Evolutionary conservation across 2,329 filamentous ascomycete genomes (phyloP), one percentile per base, ranked within the genome.

Genomic region (Cladophialophora carrionii): DNA sequence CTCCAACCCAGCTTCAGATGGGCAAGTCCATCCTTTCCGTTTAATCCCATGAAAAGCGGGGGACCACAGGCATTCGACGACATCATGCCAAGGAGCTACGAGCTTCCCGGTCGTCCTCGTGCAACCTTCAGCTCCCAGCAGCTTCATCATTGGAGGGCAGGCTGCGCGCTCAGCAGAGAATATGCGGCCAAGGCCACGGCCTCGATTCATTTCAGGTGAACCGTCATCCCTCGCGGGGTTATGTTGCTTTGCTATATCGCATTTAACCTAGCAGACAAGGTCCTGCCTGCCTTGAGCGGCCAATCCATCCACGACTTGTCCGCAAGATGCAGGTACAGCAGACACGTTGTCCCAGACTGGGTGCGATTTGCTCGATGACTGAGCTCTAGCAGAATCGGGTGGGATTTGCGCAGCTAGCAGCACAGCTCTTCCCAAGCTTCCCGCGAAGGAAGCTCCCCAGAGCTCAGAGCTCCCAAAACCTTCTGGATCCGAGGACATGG

Each of bases 321-420:
- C 29, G 46, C 46, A 60, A 29, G 22, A 63, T 63, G 60, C 64
- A 66, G 64, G 64, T 61, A 66, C 64, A 63, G 31, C 57, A 59
- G 56, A 52, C 64, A 66, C 64, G 64, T 66, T 66, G 55, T 51
- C 26, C 20, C 43, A 20, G 17, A n/a, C 29, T 26, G 26, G 6
- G 10, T 60, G 34, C 43, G 29, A 66, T 66, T 66, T 63, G 64
- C 37, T 57, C 61, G 64, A 61, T 61, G 57, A 32, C 46, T 29
- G 22, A 32, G 49, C 41, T 34, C 14, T 17, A 4, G 9, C 14
- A 24, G 10, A 34, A 26, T 12, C n/a, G 43, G 32, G 31, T 61
- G 29, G 20, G 58, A 61, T 31, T 46, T 34, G n/a, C 26, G 22
- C 53, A 57, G 31, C 26, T 43, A 31, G 41, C 20, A 43, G 17